A percentile compares a stretch with the other conserved stretches of the same genome.
Conservation (phyloP, 2,329 filamentous ascomycete species). For the Aureobasidium uvarum region DNA sequence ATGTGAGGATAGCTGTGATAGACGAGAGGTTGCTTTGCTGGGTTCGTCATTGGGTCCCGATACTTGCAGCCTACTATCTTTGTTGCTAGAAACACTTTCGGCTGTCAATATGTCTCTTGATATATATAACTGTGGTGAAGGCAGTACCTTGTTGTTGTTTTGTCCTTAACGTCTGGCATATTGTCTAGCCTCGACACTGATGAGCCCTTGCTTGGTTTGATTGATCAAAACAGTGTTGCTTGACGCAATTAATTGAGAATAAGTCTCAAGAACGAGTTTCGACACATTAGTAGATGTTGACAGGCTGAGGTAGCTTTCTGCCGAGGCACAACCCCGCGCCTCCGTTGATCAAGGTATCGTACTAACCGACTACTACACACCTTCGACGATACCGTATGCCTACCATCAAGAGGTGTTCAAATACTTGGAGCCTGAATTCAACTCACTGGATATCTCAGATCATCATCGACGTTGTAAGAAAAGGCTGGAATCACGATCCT, state of each 20-base stretch:
- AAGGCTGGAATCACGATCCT: not conserved
- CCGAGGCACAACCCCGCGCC: not conserved
- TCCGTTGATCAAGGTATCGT: not conserved
- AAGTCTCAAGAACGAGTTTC: no score
- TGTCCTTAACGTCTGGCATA: not conserved
- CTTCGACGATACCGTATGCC: not conserved
- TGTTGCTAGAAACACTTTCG: not conserved
- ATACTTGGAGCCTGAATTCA: not conserved
- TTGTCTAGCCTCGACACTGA: not conserved
- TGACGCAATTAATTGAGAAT: no score
- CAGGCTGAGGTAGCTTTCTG: no score
- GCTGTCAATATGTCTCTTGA: not conserved
- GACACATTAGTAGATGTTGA: no score
- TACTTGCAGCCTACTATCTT: not conserved
- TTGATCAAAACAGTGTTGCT: no score
- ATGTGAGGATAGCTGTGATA: constrained; percentile 36
- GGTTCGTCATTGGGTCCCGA: not conserved
- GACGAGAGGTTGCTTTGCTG: not conserved
- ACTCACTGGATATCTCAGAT: not conserved
- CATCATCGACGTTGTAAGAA: no score
- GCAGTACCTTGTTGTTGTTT: not conserved
- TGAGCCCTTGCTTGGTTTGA: no score
- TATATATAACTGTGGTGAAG: not conserved
- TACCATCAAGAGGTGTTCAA: not conserved
- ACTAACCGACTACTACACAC: not conserved